Conservation (phyloP, 2,329 filamentous ascomycete genomes). For the Nigrospora sphaerica region DNA sequence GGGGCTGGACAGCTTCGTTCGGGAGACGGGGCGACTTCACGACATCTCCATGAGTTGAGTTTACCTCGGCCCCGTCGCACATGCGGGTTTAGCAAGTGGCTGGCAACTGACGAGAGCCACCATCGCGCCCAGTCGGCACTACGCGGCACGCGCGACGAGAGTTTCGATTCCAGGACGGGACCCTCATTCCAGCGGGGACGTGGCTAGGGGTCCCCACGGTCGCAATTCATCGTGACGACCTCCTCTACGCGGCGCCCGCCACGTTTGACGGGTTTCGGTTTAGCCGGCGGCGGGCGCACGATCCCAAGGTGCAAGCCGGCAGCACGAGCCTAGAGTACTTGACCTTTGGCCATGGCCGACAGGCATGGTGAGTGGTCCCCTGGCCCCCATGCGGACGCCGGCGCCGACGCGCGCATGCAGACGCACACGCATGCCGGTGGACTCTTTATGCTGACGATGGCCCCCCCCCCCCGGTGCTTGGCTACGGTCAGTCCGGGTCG, state of each 20-base stretch:
- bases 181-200: constrained; percentile 1
- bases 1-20: background rate
- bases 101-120: too few relatives aligned
- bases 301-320: background rate
- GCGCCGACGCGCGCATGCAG: background rate
- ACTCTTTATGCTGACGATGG: too few relatives aligned
- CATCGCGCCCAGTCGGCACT: background rate
- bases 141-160: background rate
- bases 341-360: constrained; percentile 1
- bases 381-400: background rate
- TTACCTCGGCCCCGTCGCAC: background rate
- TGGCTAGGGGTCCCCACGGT: constrained; percentile 1
- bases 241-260: background rate
- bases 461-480: too few relatives aligned
- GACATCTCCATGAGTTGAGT: background rate
- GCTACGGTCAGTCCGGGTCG: background rate
- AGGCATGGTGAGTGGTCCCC: background rate
- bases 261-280: constrained; percentile 3
- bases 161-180: constrained; percentile 1
- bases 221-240: constrained; percentile 1
- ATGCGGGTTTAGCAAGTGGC: too few relatives aligned
- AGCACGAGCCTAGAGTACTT: background rate
- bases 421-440: too few relatives aligned
- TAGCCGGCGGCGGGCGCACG: background rate
- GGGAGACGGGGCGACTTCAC: background rate